Evolutionary conservation across 2,329 filamentous ascomycete genomes (phyloP).

Genomic region (Lachnellula willkommii): DNA sequence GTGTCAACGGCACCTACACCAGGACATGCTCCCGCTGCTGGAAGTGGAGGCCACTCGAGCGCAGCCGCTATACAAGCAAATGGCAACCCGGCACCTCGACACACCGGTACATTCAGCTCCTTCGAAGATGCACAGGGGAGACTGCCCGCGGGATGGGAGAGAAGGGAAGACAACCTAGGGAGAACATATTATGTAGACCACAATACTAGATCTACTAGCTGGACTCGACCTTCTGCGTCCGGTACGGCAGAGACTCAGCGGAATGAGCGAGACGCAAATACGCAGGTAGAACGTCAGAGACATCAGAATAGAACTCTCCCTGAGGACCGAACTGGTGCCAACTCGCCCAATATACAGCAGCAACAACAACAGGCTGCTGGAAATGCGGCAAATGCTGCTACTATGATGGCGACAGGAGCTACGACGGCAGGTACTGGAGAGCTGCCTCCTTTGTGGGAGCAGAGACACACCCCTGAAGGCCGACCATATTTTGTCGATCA

Average conservation of each 20-base stretch:
- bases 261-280: constrained; percentile 79
- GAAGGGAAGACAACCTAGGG: constrained; percentile 88
- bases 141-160: constrained; percentile 89
- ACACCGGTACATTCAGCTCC: constrained; percentile 64
- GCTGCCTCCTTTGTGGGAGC: constrained; percentile 93
- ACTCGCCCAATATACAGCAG: constrained; percentile 71
- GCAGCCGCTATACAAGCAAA: constrained; percentile 17
- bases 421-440: constrained; percentile 94
- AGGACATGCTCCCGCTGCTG: constrained; percentile 31
- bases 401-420: constrained; percentile 91
- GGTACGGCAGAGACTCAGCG: constrained; percentile 72
- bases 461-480: constrained; percentile 90
- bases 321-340: constrained; percentile 90
- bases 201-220: constrained; percentile 93
- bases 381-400: constrained; percentile 52
- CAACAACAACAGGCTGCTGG: constrained; percentile 38
- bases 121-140: constrained; percentile 96
- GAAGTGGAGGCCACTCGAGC: constrained; percentile 26
- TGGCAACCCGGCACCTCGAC: constrained; percentile 20
- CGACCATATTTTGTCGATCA: constrained; percentile 97
- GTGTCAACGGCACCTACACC: constrained; percentile 29
- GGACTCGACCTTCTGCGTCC: constrained; percentile 80
- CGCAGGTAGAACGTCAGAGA: constrained; percentile 83
- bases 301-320: constrained; percentile 95
- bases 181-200: constrained; percentile 98